Base-by-base conservation (phyloP, 306 rosid genomes). In the Lagenaria siceraria region DNA sequence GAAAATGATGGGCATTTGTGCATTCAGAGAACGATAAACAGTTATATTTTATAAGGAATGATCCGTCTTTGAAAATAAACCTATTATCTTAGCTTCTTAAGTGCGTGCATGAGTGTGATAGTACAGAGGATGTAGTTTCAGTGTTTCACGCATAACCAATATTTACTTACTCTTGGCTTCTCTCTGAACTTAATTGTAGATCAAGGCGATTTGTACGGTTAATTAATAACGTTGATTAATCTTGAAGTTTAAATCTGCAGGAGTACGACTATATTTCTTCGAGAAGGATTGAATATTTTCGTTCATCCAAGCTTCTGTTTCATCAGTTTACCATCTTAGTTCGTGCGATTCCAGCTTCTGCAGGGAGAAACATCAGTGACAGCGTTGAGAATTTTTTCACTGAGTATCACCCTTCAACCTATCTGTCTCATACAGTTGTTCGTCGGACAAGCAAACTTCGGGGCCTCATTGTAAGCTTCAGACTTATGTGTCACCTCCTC, bases 311-410 rank as follows among this genome's bases (percentile, higher is more conserved):
- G 80, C 98, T 96, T 61, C 93, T 87, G 79, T 97, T 96, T 35
- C 98, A 94, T 82, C 96, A 92, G 61, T 94, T 94, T 87, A 88
- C 97, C 40, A 74, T 94, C 85, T 81, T 94, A 84, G 97, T 90
- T 81, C 92, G 76, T 27, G 85, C 92, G 83, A 88, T 92, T 68
- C 96, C 98, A 29, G 78, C 78, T 75, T 79, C 94, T 71, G 40
- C 61, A 21, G 81, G 85, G 38, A 79, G 78, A 81, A 86, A 79
- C 35, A 81, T 92, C 87, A 87, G 90, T 60, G 91, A 92, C 22
- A 83, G 79, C 69, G 90, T 92, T 74, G 88, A 86, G 78, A 79
- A 77, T 59, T 95, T 92, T 87, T 95, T 95, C 82, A 79, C 49
- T 8, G 96, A 92, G 76, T 82, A 84, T 80, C 89, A 95, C 78